Evolutionary conservation across 2,329 filamentous ascomycete genomes (phyloP), one percentile per base, ranked within the genome.

Genomic region (Xylariaceae sp.): DNA sequence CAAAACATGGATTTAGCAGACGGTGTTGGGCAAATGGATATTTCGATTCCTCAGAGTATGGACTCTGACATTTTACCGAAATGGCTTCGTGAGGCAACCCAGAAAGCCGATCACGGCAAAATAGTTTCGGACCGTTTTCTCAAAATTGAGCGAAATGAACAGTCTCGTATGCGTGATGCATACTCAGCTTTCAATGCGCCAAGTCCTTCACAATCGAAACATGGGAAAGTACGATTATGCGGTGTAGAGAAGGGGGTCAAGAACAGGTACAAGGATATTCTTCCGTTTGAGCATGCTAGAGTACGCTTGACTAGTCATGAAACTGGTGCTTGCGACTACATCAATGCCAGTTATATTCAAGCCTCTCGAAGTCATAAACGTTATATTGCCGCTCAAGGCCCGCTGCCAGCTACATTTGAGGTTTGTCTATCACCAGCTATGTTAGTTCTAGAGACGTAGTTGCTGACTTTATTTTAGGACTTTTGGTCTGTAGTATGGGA

Each of bases 401-500:
- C 94, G 8, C 82, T 97, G 30, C 94, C 94, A 16, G 86, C 90
- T 43, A 99, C 94, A 0, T 97, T 96, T 67, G 87, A 90, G 70
- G 91, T 93, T 76, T 78, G 86, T 75, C 13, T n/a, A 33, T 37
- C 16, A 10, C 7, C 3, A 8, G 3, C 16, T 23, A 27, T 13
- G 32, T 27, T 50, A 15, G 32, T 3, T 24, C 26, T 41, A 9
- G 36, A 30, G 4, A 2, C 3, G 3, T 2, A 29, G 9, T 32
- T 23, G 33, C 67, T 75, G 61, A 77, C 66, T 44, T 30, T 43
- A 26, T 44, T 27, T 5, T 62, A 94, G 90, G 94, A 99, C 71
- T 99, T 99, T 69, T 99, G 94, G 94, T 93, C 91, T 55, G 88
- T 97, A 9, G 81, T 97, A 24, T 99, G 94, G 94, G 92, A 97